Evolutionary conservation across 331 rosid species (phyloP).

Genomic region (Pyrus hybrid): DNA sequence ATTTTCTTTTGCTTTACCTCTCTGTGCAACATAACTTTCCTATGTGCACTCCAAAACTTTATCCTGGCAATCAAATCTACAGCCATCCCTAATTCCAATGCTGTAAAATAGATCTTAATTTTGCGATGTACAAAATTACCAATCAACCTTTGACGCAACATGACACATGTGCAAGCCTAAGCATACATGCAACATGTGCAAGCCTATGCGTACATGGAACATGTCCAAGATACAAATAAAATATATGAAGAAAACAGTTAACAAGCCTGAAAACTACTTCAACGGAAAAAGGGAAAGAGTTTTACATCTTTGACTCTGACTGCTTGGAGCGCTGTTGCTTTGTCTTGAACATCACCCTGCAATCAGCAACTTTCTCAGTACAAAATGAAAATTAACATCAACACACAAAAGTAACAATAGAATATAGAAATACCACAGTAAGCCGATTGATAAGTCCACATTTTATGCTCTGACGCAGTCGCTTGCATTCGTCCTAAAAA

Average conservation of each 20-base stretch:
- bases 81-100: neutral
- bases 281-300: neutral
- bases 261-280: neutral
- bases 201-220: neutral
- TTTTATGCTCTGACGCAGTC: conserved; percentile 95
- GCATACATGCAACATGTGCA: neutral
- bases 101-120: neutral
- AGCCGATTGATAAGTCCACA: conserved; percentile 86
- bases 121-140: neutral
- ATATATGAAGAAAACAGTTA: neutral
- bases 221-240: neutral
- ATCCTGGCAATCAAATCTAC: neutral
- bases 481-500: conserved; percentile 91
- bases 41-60: neutral
- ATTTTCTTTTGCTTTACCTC: neutral
- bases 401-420: conserved; percentile 8
- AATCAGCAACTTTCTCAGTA: conserved; percentile 26
- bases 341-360: conserved; percentile 96
- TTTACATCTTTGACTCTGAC: conserved; percentile 97
- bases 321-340: conserved; percentile 66
- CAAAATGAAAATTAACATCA: conserved; percentile 1
- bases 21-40: neutral
- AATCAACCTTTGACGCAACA: neutral
- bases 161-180: no score
- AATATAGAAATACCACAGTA: conserved; percentile 65